Conservation (phyloP, 352 stramenopile genomes). For the Phytophthora pseudosyringae region DNA sequence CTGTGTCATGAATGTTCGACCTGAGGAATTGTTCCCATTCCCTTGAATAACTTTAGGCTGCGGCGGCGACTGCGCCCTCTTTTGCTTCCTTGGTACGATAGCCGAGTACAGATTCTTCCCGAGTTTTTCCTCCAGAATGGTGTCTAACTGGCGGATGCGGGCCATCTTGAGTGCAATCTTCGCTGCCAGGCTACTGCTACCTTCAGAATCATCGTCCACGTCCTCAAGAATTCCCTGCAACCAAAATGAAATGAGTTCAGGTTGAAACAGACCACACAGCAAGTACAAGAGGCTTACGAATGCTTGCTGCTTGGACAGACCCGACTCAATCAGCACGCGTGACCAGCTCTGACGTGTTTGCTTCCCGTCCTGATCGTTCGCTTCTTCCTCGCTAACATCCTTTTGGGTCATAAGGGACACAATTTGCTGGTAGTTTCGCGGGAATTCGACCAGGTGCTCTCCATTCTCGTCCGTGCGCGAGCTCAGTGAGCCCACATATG, state of each 20-base stretch:
- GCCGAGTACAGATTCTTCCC: conserved; percentile 64
- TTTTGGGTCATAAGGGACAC: conserved; percentile 69
- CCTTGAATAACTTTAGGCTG: background rate
- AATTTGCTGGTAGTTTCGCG: conserved; percentile 69
- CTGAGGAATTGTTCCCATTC: background rate
- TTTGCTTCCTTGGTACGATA: conserved; percentile 32
- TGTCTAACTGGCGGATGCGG: conserved; percentile 65
- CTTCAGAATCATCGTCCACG: conserved; percentile 34
- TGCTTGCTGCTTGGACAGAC: conserved; percentile 70
- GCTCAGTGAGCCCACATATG: conserved; percentile 52
- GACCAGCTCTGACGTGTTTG: conserved; percentile 54
- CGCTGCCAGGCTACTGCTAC: conserved; percentile 37
- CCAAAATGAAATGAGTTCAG: background rate
- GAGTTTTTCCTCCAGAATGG: conserved; percentile 65
- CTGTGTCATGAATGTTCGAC: conserved; percentile 34
- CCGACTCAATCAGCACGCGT: conserved; percentile 63
- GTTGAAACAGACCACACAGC: background rate
- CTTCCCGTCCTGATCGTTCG: conserved; percentile 1
- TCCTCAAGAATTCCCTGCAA: conserved; percentile 55
- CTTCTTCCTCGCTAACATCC: conserved; percentile 45
- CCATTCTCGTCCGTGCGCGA: conserved; percentile 53
- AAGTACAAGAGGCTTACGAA: conserved; percentile 41
- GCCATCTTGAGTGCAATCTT: conserved; percentile 84
- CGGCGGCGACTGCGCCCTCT: conserved; percentile 8
- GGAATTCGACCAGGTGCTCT: conserved; percentile 58